Percentiles rank a stretch among this genome's conserved stretches.
Evolutionary conservation across 176 grass and related monocot species (phyloP).

Genomic region (Oryza officinalis): DNA sequence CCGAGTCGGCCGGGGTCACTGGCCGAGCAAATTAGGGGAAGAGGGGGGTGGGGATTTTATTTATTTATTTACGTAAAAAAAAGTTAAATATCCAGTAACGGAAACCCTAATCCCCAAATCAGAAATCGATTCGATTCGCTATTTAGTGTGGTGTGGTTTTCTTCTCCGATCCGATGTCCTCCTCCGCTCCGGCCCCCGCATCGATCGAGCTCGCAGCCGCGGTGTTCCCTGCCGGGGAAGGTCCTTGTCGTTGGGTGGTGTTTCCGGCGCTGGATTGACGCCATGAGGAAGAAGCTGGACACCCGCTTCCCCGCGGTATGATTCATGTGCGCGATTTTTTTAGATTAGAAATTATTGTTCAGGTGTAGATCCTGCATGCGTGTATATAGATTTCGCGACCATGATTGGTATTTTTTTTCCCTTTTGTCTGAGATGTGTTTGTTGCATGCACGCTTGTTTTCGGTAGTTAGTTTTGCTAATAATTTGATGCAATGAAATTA

Average conservation of each 20-base stretch:
- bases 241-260: neutral
- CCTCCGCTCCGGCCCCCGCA: conserved; percentile 19
- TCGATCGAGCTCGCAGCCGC: conserved; percentile 30
- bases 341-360: neutral
- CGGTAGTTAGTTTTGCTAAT: neutral
- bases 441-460: neutral
- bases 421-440: neutral
- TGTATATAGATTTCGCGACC: neutral
- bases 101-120: conserved; percentile 56
- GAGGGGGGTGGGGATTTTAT: neutral
- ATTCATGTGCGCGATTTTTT: neutral
- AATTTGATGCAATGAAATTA: neutral
- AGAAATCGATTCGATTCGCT: conserved; percentile 26
- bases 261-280: conserved; percentile 9
- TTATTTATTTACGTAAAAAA: neutral
- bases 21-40: conserved; percentile 6
- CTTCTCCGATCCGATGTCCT: conserved; percentile 41
- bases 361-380: neutral
- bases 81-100: conserved; percentile 29
- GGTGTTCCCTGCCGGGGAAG: neutral
- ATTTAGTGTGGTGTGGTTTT: conserved; percentile 43
- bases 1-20: conserved; percentile 29
- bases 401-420: neutral
- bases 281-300: conserved; percentile 99
- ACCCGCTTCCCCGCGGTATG: conserved; percentile 93